Evolutionary conservation across 768 basidiomycete species (phyloP), one percentile per base, ranked within the genome.

Genomic region (Mycena rebaudengoi): DNA sequence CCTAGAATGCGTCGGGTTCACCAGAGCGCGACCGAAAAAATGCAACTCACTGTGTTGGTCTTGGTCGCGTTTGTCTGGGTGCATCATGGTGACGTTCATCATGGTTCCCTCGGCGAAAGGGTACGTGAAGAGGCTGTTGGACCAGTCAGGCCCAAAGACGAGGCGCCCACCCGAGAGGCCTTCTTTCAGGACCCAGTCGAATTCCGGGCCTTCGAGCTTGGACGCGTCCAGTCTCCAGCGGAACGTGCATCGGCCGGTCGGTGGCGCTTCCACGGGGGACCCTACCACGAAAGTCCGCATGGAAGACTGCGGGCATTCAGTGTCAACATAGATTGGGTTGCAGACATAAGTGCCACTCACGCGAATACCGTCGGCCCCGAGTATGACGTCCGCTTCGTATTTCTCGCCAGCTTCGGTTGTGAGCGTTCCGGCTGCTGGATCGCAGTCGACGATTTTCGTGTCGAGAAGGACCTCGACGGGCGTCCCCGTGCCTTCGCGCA

Each of bases 81-180:
- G 57, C 39, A 50, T 50, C 57, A 59, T 59, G n/a, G 57, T 41
- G 14, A 59, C 57, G n/a, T 49, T 59, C 12, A 59, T 32, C n/a
- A 39, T 45, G 4, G 37, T 50, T 16, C 18, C 26, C 16, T 58
- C 56, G 8, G 18, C 1, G 39, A 45, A 59, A 2, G 57, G 57
- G 12, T 59, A 59, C 10, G 41, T 1, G 20, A 59, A 59, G 7
- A 39, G 23, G 25, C 23, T 18, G 37, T n/a, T 18, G 25, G 14
- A 21, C n/a, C n/a, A n/a, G 16, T 4, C 37, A 18, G 49, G n/a
- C 18, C 51, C 49, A 8, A 2, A 5, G 20, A 60, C 49, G 3
- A 35, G 11, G 28, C 58, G 49, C 8, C 21, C 58, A 8, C 58
- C 58, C 16, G 40, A 12, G 12, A 60, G n/a, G 6, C 58, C 58